Base-by-base conservation (phyloP, 2,329 filamentous ascomycete genomes). In the Colletotrichum zoysiae region DNA sequence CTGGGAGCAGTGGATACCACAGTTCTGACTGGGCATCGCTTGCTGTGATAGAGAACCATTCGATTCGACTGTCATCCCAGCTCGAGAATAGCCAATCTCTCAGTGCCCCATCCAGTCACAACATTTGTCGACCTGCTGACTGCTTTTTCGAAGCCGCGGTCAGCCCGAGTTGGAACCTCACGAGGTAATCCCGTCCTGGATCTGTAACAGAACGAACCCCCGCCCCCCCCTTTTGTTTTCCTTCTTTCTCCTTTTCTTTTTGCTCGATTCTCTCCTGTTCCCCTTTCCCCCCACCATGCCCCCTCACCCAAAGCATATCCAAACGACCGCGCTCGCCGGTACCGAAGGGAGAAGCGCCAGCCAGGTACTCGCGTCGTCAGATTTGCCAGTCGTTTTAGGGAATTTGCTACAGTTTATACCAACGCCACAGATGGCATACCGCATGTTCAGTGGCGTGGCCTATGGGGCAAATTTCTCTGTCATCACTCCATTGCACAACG, bases 161-260 rank as follows among this genome's bases (percentile, higher is more conserved):
- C 11, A 16, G 48, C 20, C 48, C 55, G 42, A 42, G 35, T 60
- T 35, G 53, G 67, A 70, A 70, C 61, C 63, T 50, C 46, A 30
- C 35, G 50, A 60, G n/a, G n/a, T 33, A 33, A 16, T 44, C 35
- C 33, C 35, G 26, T 42, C 55, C 55, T 40, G 23, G 46, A 53
- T 50, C 56, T 67, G 63, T 67, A 53, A 61, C 62, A 66, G n/a
- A 23, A 44, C 16, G 18, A 20, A 40, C 35, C n/a, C n/a, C 46
- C 20, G 3, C 5, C 2, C 44, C 46, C 46, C 46, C 46, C 9
- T 12, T 48, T 48, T 48, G 20, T 48, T 23, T 48, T 23, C 18
- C 44, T n/a, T n/a, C 20, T 9, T 46, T n/a, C 8, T 40, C 44
- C 9, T n/a, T 46, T 46, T 46, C 7, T n/a, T 48, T 48, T 7